Evolutionary conservation across 2,329 filamentous ascomycete genomes (phyloP).

Genomic region (Cytospora schulzeri): DNA sequence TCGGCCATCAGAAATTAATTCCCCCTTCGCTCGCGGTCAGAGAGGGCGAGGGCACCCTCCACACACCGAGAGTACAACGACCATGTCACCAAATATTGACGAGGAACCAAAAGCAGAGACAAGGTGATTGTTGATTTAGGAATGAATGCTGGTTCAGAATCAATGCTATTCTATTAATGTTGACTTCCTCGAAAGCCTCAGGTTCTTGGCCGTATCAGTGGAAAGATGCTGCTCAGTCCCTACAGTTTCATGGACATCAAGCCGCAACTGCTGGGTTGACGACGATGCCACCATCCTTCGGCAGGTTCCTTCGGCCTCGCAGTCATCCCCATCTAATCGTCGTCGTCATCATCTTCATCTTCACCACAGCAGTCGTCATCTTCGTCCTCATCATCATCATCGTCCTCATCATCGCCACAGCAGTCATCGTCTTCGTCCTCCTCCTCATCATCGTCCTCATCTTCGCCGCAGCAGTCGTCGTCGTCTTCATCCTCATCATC

Average conservation of each 20-base stretch:
- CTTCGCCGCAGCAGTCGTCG: background rate
- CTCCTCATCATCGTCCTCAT: background rate
- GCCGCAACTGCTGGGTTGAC: background rate
- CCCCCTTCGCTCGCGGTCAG: no score
- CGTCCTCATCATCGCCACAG: background rate
- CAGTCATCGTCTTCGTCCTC: background rate
- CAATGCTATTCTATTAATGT: conserved; percentile 22
- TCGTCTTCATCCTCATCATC: conserved; percentile 4
- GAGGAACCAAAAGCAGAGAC: background rate
- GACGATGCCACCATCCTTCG: background rate
- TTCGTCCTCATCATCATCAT: background rate
- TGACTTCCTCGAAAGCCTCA: conserved; percentile 1
- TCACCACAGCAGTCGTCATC: background rate
- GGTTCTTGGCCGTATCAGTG: conserved; percentile 17
- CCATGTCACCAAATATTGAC: background rate
- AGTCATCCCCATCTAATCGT: conserved; percentile 12
- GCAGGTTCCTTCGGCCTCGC: conserved; percentile 1
- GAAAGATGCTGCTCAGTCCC: background rate
- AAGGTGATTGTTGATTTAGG: conserved; percentile 2
- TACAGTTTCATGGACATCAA: background rate
- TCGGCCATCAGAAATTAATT: no score
- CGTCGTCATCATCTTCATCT: background rate
- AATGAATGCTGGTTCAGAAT: conserved; percentile 8
- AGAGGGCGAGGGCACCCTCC: no score
- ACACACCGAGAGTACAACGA: background rate